Base-by-base conservation (phyloP, 768 basidiomycete genomes). In the Scleroderma citrinum region DNA sequence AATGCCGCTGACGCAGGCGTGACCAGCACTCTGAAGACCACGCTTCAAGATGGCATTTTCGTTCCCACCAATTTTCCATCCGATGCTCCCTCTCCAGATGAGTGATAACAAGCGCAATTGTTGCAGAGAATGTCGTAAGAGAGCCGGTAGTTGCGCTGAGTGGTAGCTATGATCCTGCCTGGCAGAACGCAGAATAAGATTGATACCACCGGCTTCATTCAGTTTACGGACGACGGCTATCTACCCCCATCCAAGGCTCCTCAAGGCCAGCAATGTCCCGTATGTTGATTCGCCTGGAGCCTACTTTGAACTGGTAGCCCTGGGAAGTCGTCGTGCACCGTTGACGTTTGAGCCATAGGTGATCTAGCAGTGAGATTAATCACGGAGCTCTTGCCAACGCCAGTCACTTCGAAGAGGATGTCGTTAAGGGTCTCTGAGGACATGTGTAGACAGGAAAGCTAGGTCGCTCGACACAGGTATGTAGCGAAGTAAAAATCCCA, bases 21-120 rank as follows among this genome's bases (percentile, higher is more conserved):
- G 34, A 13, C 34, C 34, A n/a, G 13, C 34, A 35, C 34, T 35
- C 34, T 13, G 12, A n/a, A 35, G 5, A 13, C 34, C 34, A 13
- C 13, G 13, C n/a, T 12, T 5, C 12, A 14, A 14, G 12, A 35
- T 14, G 34, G 5, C 5, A 5, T 5, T 13, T 35, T 35, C 34
- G n/a, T 35, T 35, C 34, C 68, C 68, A 69, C 68, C 69, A 71
- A 39, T 54, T 52, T 3, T 59, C 57, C 52, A 63, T 62, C 19
- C 53, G 54, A 1, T 44, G 21, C 6, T 65, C 39, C 21, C 38
- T 55, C 39, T 60, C 59, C 1, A 60, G 56, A 35, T 49, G 43
- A 4, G 56, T 60, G 38, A 60, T 53, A 3, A 48, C 43, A 13
- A 35, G 34, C n/a, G 13, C 34, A n/a, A 35, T 35, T 30, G 23